These are phyloP conservation scores for Onygena corvina DNA, from an alignment of 2,329 filamentous ascomycete species.

Conservation along the genomic window DNA sequence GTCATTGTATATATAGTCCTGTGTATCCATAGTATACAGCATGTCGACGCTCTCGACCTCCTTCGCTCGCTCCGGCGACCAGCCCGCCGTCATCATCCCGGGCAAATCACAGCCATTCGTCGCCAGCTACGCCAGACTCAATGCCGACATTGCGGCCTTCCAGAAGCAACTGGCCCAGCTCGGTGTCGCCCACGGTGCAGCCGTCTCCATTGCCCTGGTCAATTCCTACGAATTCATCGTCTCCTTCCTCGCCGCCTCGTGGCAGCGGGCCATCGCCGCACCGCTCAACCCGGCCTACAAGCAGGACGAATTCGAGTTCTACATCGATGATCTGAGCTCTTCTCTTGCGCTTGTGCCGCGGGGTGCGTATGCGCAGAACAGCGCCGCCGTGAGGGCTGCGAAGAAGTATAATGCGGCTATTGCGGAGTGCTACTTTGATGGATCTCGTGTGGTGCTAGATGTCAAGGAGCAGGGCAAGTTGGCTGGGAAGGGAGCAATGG, in stretches of 20 bases:
- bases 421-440: constrained; percentile 74
- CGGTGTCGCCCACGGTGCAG: constrained; percentile 55
- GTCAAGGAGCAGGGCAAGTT: constrained; percentile 65
- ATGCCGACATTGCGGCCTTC: constrained; percentile 55
- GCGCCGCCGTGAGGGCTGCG: constrained; percentile 63
- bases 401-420: constrained; percentile 71
- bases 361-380: constrained; percentile 54
- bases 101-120: constrained; percentile 49
- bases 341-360: constrained; percentile 63
- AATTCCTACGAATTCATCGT: constrained; percentile 86
- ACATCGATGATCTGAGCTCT: constrained; percentile 76
- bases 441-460: constrained; percentile 58
- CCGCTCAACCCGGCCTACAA: constrained; percentile 84
- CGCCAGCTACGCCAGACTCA: constrained; percentile 58
- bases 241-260: constrained; percentile 72
- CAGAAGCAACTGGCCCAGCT: constrained; percentile 66
- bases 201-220: constrained; percentile 69
- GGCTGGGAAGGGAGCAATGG: constrained; percentile 37
- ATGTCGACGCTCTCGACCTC: constrained; percentile 49
- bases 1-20: neutral
- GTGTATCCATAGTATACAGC: constrained; percentile 13
- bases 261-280: constrained; percentile 71
- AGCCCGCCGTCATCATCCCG: constrained; percentile 62
- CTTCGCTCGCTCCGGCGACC: constrained; percentile 41
- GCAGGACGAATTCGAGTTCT: constrained; percentile 83